Conservation (phyloP, 106 monocot species). For the Platanthera zijinensis region DNA sequence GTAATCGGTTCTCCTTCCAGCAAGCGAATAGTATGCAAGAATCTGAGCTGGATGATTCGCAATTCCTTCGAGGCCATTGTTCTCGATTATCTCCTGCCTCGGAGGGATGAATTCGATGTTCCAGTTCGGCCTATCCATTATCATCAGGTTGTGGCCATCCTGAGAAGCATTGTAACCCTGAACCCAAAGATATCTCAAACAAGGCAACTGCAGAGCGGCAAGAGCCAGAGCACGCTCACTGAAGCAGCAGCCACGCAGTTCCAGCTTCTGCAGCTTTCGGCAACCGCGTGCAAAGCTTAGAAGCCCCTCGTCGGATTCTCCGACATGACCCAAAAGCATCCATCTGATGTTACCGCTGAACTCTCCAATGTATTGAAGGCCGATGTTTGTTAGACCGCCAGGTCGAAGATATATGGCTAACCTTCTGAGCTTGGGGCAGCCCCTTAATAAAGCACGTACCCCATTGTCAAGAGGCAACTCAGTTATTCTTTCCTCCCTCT, state of each 20-base stretch:
- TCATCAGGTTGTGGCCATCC: slow-evolving; percentile 40
- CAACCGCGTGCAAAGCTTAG: slow-evolving; percentile 61
- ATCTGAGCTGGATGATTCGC: slow-evolving; percentile 58
- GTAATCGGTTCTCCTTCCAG: slow-evolving; percentile 56
- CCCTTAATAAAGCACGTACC: slow-evolving; percentile 58
- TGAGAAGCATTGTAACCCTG: slow-evolving; percentile 68
- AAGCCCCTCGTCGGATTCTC: slow-evolving; percentile 63
- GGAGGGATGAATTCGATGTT: slow-evolving; percentile 87
- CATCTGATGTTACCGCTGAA: slow-evolving; percentile 53
- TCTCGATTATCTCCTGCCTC: slow-evolving; percentile 9
- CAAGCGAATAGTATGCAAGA: slow-evolving; percentile 93
- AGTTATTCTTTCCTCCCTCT: slow-evolving; percentile 50
- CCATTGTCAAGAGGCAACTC: slow-evolving; percentile 86
- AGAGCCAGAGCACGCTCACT: slow-evolving; percentile 67
- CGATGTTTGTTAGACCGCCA: slow-evolving; percentile 66
- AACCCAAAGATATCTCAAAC: slow-evolving; percentile 77
- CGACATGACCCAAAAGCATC: slow-evolving; percentile 76
- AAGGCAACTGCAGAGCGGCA: slow-evolving; percentile 43
- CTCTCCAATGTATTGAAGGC: slow-evolving; percentile 61
- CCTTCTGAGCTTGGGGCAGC: slow-evolving; percentile 68
- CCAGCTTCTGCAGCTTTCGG: slow-evolving; percentile 65
- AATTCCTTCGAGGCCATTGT: slow-evolving; percentile 8
- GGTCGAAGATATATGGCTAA: slow-evolving; percentile 79
- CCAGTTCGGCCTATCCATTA: slow-evolving; percentile 76
- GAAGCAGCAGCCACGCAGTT: slow-evolving; percentile 77